Evolutionary conservation across 2,329 filamentous ascomycete species (phyloP).

Genomic region (Malbranchea zuffiana): DNA sequence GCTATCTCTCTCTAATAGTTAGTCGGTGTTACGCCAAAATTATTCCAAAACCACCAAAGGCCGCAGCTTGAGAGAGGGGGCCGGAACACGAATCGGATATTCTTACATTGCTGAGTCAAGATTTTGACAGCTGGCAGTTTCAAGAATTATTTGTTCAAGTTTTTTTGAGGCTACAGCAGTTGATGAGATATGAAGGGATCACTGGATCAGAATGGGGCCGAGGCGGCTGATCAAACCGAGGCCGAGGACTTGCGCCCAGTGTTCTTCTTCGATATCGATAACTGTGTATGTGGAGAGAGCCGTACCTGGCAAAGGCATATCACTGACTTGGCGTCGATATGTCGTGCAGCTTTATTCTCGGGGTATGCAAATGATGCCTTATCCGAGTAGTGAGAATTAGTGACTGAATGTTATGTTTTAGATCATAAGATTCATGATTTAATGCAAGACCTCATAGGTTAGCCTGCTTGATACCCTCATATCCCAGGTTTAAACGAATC

Average conservation of each 20-base stretch:
- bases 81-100: no score
- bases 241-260: slow-evolving; percentile 40
- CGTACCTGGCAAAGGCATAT: not conserved
- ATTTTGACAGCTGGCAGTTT: no score
- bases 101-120: no score
- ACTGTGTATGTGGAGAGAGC: slow-evolving; percentile 54
- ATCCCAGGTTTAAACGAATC: not conserved
- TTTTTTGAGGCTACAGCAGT: no score
- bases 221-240: not conserved
- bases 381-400: slow-evolving; percentile 6
- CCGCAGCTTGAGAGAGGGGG: no score
- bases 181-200: no score
- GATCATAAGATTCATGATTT: slow-evolving; percentile 72
- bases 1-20: no score
- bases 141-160: no score
- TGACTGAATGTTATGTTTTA: slow-evolving; percentile 22
- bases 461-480: slow-evolving; percentile 16
- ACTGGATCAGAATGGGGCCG: no score
- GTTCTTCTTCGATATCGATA: slow-evolving; percentile 89
- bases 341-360: slow-evolving; percentile 61
- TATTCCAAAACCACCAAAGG: no score
- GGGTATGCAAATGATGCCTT: slow-evolving; percentile 43
- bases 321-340: slow-evolving; percentile 8
- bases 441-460: slow-evolving; percentile 71
- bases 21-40: no score